Evolutionary conservation across 306 rosid species (phyloP).

Genomic region (Cicer arietinum): DNA sequence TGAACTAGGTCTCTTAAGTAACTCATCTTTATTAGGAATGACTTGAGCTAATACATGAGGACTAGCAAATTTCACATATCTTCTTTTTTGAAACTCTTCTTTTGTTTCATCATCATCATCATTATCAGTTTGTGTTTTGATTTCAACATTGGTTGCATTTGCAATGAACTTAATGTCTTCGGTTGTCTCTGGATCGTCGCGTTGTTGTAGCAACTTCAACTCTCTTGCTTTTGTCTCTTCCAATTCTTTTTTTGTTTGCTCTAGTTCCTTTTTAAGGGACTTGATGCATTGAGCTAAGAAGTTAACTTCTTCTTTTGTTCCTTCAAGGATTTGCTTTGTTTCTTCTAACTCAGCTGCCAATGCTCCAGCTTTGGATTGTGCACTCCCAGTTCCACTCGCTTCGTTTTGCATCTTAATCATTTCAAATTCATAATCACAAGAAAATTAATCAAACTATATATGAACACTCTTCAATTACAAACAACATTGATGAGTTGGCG

Average conservation of each 20-base stretch:
- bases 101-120: conserved; percentile 39
- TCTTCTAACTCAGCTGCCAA: conserved; percentile 66
- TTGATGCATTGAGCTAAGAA: conserved; percentile 53
- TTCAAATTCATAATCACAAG: neutral
- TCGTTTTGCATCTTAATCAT: conserved; percentile 57
- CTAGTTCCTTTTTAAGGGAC: conserved; percentile 71
- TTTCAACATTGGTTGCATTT: conserved; percentile 48
- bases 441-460: neutral
- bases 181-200: conserved; percentile 55
- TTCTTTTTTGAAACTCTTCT: conserved; percentile 50
- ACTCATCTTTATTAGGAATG: conserved; percentile 52
- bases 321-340: conserved; percentile 63
- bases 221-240: conserved; percentile 63
- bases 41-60: conserved; percentile 67
- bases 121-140: conserved; percentile 32
- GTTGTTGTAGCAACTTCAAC: conserved; percentile 39
- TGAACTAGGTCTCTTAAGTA: conserved; percentile 49
- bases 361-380: conserved; percentile 51
- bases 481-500: neutral
- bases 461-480: neutral
- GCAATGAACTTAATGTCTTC: conserved; percentile 73
- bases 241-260: conserved; percentile 66
- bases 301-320: conserved; percentile 70
- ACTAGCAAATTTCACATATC: conserved; percentile 83
- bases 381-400: conserved; percentile 49